A percentile compares a stretch with the other conserved stretches of the same genome.
Evolutionary conservation across 2,329 filamentous ascomycete genomes (phyloP).

Genomic region (Epichloe aotearoae): DNA sequence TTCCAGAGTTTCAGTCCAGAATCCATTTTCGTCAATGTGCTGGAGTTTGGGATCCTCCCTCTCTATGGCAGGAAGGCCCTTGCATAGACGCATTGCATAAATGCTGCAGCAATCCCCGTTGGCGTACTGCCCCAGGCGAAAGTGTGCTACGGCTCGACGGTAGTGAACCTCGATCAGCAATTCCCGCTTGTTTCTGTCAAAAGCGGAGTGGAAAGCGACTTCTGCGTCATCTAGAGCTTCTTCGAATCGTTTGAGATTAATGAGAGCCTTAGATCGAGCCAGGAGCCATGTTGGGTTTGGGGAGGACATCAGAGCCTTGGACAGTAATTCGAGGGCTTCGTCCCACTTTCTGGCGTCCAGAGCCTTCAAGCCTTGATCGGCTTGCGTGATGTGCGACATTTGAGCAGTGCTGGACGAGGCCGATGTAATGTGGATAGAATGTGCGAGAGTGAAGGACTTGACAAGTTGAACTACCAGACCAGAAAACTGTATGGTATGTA

Average conservation of each 20-base stretch:
- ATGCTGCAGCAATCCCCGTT: conserved; percentile 61
- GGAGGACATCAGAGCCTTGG: conserved; percentile 50
- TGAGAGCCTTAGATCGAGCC: conserved; percentile 66
- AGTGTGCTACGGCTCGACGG: conserved; percentile 62
- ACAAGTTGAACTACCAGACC: background rate
- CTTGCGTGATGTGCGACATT: conserved; percentile 41
- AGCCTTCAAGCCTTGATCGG: conserved; percentile 50
- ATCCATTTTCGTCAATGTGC: conserved; percentile 30
- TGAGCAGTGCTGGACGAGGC: background rate
- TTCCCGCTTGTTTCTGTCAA: conserved; percentile 57
- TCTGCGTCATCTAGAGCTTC: conserved; percentile 60
- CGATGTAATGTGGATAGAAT: background rate
- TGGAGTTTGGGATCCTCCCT: conserved; percentile 17
- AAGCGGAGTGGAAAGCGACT: conserved; percentile 46
- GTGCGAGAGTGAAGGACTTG: background rate
- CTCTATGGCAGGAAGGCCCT: conserved; percentile 18
- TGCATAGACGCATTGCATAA: conserved; percentile 34
- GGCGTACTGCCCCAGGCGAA: conserved; percentile 55
- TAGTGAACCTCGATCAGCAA: conserved; percentile 72
- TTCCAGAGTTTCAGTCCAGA: conserved; percentile 29
- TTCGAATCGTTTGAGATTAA: conserved; percentile 46
- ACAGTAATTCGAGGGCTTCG: conserved; percentile 55
- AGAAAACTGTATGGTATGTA: too few relatives aligned
- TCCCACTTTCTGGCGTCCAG: conserved; percentile 50
- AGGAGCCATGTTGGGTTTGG: conserved; percentile 67